Percentiles rank a stretch among this genome's conserved stretches.
phyloP scores from a whole-genome alignment of 202 grass and related monocot species.

The Panicum virgatum region DNA sequence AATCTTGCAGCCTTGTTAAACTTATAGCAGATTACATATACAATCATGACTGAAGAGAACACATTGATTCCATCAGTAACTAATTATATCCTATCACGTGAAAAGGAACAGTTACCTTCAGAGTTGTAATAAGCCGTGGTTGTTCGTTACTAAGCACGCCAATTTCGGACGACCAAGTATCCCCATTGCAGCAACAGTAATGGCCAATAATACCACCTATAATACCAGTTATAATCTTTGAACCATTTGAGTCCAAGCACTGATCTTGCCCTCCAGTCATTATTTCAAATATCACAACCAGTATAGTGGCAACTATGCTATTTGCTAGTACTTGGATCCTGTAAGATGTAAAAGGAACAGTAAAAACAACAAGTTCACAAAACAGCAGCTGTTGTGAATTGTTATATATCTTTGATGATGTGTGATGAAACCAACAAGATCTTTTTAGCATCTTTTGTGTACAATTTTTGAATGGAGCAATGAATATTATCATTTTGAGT shows the following conservation, averaged over 20 bases:
- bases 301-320: slow-evolving; percentile 62
- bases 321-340: slow-evolving; percentile 93
- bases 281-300: slow-evolving; percentile 52
- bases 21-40: slow-evolving; percentile 8
- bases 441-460: neutral
- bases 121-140: slow-evolving; percentile 75
- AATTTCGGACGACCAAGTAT: slow-evolving; percentile 95
- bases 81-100: neutral
- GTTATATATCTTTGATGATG: neutral
- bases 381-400: neutral
- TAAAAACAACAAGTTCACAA: slow-evolving; percentile 14
- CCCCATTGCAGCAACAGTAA: slow-evolving; percentile 94
- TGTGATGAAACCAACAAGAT: neutral
- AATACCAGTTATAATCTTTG: slow-evolving; percentile 67
- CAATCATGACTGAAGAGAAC: slow-evolving; percentile 4
- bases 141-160: slow-evolving; percentile 83
- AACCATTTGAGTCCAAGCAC: slow-evolving; percentile 66
- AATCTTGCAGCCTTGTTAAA: slow-evolving; percentile 9
- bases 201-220: slow-evolving; percentile 83
- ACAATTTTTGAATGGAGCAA: neutral
- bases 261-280: slow-evolving; percentile 72
- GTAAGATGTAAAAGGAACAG: slow-evolving; percentile 26
- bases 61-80: neutral
- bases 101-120: slow-evolving; percentile 60
- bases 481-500: neutral